Evolutionary conservation across 1,284 basidiomycete species (phyloP), one percentile per base, ranked within the genome.

Genomic region (Sphagnurus paluster): DNA sequence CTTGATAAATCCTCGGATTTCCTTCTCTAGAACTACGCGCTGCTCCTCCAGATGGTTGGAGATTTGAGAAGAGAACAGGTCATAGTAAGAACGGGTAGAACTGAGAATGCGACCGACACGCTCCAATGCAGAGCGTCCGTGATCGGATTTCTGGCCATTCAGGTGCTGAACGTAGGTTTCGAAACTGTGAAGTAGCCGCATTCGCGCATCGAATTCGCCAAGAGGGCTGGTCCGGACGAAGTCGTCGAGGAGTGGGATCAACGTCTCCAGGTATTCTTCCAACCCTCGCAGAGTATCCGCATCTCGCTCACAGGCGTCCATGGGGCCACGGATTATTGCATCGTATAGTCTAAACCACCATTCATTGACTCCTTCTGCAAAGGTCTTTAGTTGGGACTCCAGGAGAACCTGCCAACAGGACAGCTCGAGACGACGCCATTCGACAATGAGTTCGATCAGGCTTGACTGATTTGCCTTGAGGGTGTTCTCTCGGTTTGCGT

Each of bases 331-430:
- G 52, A 96, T 71, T 20, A 82, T 66, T 3, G 84, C 79, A 55
- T 98, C 91, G 66, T 96, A 98, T 19, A 99, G 70, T 10, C 82
- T 81, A 76, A 98, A 93, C 86, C 94, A 98, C 87, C 92, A 98
- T 34, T 87, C 81, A 1, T 84, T 75, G n/a, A 81, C 78, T 13
- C 78, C 77, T 4, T 75, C 72, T 19, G 76, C 69, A 61, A 91
- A 94, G 3, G 69, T 66, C 14, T 60, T 66, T 4, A 75, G 73
- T 60, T 98, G 87, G 0, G 82, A 79, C 52, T 91, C 82, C 39
- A 99, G 74, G 7, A 99, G 72, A 20, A 74, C 74, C 49, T 86
- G 80, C 97, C 97, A 99, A 42, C 87, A 90, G 2, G 84, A 76
- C 20, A 99, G 70, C 63, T 99, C 97, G 44, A 96, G 69, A 33